Evolutionary conservation across 1,139 yeast species (phyloP).

Genomic region (Nakaseomyces nivariensis): DNA sequence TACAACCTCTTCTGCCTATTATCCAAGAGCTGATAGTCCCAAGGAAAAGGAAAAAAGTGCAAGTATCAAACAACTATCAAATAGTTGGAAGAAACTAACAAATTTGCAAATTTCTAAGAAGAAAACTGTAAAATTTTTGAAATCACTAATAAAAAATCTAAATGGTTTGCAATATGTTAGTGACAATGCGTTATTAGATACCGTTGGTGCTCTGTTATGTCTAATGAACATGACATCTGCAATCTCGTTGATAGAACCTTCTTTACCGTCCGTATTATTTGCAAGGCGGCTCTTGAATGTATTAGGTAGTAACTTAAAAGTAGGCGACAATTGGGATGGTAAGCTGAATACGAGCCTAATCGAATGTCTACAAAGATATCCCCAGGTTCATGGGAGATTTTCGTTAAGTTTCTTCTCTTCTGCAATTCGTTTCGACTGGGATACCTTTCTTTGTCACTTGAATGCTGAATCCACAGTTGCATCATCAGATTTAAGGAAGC

Average conservation of each 20-base stretch:
- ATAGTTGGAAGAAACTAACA: conserved; percentile 16
- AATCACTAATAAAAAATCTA: conserved; percentile 21
- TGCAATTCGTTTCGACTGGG: conserved; percentile 19
- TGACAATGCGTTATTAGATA: conserved; percentile 21
- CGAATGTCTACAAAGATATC: conserved; percentile 14
- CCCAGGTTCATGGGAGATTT: conserved; percentile 12
- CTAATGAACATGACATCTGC: conserved; percentile 23
- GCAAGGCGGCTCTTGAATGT: conserved; percentile 21
- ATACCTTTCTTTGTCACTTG: conserved; percentile 14
- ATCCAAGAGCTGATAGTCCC: not conserved
- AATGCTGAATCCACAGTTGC: conserved; percentile 11
- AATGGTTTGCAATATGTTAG: conserved; percentile 20
- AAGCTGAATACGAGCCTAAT: conserved; percentile 11
- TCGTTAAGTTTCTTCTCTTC: conserved; percentile 24
- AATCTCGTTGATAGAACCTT: conserved; percentile 15
- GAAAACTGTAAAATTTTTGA: conserved; percentile 20
- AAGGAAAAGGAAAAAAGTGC: conserved; percentile 7
- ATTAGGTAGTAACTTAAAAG: conserved; percentile 15
- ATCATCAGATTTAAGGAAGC: conserved; percentile 12
- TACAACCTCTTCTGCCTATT: not conserved
- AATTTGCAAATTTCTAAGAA: conserved; percentile 13
- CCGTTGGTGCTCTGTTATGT: conserved; percentile 18
- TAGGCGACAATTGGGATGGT: conserved; percentile 16
- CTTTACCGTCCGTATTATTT: conserved; percentile 18
- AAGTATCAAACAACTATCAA: conserved; percentile 13